phyloP scores from a whole-genome alignment of 192 early-diverging fungal species.

The Podila horticola region DNA sequence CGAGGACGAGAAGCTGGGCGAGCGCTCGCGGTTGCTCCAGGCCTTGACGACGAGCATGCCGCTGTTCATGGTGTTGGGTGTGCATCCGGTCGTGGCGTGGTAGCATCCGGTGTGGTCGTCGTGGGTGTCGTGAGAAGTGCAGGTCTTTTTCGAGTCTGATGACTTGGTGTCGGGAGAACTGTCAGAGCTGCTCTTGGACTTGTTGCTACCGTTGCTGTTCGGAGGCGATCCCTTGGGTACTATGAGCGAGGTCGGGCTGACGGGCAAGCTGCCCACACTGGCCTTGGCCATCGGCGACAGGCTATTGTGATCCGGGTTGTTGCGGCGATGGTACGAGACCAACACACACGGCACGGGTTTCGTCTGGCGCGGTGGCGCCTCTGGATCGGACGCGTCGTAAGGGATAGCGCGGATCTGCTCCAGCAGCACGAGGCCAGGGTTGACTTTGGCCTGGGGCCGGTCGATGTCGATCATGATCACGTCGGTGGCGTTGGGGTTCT shows the following conservation, averaged over 20 bases:
- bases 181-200: background rate
- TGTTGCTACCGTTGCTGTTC: background rate
- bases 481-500: constrained; percentile 33
- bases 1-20: constrained; percentile 1
- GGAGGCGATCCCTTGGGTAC: background rate
- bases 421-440: constrained; percentile 32
- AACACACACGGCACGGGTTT: constrained; percentile 39
- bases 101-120: background rate
- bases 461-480: constrained; percentile 51
- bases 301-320: background rate
- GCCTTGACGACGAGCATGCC: constrained; percentile 32
- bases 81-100: background rate
- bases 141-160: background rate
- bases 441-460: constrained; percentile 34
- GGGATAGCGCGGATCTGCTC: constrained; percentile 31
- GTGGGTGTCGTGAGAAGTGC: background rate
- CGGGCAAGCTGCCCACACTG: background rate
- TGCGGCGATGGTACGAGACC: constrained; percentile 34
- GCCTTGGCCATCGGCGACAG: background rate
- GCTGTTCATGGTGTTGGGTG: constrained; percentile 47
- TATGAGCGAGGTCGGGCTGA: constrained; percentile 4
- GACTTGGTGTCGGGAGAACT: background rate
- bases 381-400: background rate
- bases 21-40: constrained; percentile 10
- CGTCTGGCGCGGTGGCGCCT: background rate